Evolutionary conservation across 148 eudicot genomes (phyloP), one percentile per base, ranked within the genome.

Genomic region (Dysphania ambrosioides): DNA sequence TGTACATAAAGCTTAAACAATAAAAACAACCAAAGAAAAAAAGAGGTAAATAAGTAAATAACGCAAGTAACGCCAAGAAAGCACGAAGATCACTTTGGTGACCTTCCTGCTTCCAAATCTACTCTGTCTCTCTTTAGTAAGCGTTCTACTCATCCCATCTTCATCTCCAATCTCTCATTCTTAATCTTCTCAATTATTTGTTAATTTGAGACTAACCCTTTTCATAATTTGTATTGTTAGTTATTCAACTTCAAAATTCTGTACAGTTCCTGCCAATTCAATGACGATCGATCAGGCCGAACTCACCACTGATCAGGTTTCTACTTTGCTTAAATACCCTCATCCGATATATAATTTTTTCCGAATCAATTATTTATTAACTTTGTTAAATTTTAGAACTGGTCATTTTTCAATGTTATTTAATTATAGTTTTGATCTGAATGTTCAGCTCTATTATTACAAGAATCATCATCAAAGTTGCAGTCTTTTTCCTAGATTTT

Each of bases 261-360:
- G 74, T 74, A 19, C 23, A 77, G 21, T 61, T 67, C n/a, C n/a
- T n/a, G n/a, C n/a, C n/a, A n/a, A n/a, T n/a, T 32, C 84, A 64
- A 85, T 83, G 88, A 55, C 85, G 73, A 79, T 70, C 74, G 90
- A 87, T 78, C 90, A 85, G 12, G 90, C 90, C 68, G 90, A 85
- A 63, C 78, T 87, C 53, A 76, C 78, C 81, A 79, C 82, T 68
- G 86, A 83, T 26, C 87, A 87, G 88, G 90, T 87, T 66, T n/a
- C n/a, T n/a, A n/a, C n/a, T n/a, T n/a, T n/a, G n/a, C n/a, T n/a
- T n/a, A n/a, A n/a, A n/a, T n/a, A n/a, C n/a, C n/a, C n/a, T n/a
- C n/a, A n/a, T n/a, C 24, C 11, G n/a, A n/a, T n/a, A n/a, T n/a
- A n/a, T n/a, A 40, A 42, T 30, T 13, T 61, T 23, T 5, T 8